Conservation (phyloP, 2,329 filamentous ascomycete species). For the Gremmenia infestans region DNA sequence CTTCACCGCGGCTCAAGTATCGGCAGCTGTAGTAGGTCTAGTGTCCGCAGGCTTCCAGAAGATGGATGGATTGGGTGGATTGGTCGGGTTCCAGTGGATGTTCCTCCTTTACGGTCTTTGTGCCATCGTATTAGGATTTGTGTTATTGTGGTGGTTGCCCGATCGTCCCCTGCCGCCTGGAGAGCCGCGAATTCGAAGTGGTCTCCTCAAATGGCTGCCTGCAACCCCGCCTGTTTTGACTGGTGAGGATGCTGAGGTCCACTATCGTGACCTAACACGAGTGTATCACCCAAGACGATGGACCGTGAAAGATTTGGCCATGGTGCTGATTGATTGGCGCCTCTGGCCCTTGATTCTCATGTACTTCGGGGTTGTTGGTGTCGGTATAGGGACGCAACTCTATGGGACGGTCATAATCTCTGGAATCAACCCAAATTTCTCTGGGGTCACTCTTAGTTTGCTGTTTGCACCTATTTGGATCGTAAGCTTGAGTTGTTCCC, state of each 20-base stretch:
- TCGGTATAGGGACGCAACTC: constrained; percentile 83
- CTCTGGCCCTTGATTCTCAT: constrained; percentile 82
- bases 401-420: constrained; percentile 85
- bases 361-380: constrained; percentile 93
- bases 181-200: constrained; percentile 39
- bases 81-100: constrained; percentile 89
- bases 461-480: constrained; percentile 92
- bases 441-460: constrained; percentile 70
- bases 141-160: constrained; percentile 84
- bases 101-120: constrained; percentile 81
- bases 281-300: constrained; percentile 75
- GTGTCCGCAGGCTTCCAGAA: constrained; percentile 89
- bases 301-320: constrained; percentile 63
- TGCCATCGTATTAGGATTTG: constrained; percentile 65
- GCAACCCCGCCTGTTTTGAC: constrained; percentile 63
- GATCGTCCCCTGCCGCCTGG: constrained; percentile 75
- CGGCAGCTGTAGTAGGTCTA: constrained; percentile 81
- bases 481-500: constrained; percentile 41
- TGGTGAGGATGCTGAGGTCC: constrained; percentile 72
- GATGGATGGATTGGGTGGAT: constrained; percentile 73
- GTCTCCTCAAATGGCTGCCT: constrained; percentile 62
- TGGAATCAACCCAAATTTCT: constrained; percentile 69
- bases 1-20: constrained; percentile 84
- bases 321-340: constrained; percentile 77
- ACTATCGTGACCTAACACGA: constrained; percentile 76